A percentile compares a stretch with the other conserved stretches of the same genome.
Conservation (phyloP, 2,329 filamentous ascomycete genomes). For the Aschersonia sp. region DNA sequence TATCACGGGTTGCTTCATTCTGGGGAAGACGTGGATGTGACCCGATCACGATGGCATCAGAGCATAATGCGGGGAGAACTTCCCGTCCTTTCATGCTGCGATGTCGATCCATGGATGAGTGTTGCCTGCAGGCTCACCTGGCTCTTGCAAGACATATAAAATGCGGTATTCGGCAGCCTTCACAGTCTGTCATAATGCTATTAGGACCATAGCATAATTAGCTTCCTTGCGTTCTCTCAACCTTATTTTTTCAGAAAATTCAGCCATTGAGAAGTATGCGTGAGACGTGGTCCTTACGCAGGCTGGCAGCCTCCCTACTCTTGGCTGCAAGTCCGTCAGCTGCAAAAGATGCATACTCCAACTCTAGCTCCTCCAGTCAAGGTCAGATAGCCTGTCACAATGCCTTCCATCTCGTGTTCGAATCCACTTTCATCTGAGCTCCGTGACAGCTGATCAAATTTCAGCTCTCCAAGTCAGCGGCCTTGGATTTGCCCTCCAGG, state of each 20-base stretch:
- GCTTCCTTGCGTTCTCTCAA: neutral
- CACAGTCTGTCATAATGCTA: too few species aligned
- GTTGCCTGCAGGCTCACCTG: too few species aligned
- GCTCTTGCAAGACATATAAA: too few species aligned
- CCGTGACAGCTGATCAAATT: neutral
- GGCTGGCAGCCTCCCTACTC: neutral
- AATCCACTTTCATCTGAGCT: too few species aligned
- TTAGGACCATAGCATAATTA: neutral
- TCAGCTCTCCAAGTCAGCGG: constrained; percentile 38
- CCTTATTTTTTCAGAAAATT: neutral
- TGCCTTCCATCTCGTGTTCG: too few species aligned
- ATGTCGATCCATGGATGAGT: too few species aligned
- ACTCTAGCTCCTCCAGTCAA: too few species aligned
- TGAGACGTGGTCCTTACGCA: neutral
- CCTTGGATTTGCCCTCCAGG: constrained; percentile 40
- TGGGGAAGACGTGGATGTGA: neutral
- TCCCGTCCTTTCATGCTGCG: too few species aligned
- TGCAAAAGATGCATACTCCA: neutral
- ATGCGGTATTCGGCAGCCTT: too few species aligned
- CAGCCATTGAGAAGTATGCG: neutral
- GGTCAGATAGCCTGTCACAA: too few species aligned
- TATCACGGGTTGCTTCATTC: neutral
- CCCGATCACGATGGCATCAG: neutral
- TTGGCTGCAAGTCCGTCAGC: neutral
- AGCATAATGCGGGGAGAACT: too few species aligned